A percentile compares a stretch with the other conserved stretches of the same genome.
These are phyloP conservation scores for Mycosphaerella arachidis DNA, from an alignment of 2,329 filamentous ascomycete genomes.

Conservation along the genomic window DNA sequence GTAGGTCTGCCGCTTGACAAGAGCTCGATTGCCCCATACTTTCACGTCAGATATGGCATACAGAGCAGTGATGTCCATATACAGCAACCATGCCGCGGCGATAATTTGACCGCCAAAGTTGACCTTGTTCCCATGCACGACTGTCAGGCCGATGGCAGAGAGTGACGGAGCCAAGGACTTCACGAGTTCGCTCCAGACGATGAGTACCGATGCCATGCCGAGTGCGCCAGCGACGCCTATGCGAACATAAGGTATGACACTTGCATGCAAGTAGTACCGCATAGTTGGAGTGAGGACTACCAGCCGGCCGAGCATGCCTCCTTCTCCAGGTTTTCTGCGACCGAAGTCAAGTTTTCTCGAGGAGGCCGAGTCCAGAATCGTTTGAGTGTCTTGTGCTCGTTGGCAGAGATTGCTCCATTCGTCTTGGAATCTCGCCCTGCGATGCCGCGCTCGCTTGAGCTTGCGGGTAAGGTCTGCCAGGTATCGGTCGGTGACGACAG, in stretches of 20 bases:
- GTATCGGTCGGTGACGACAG: conserved; percentile 88
- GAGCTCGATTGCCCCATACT: conserved; percentile 91
- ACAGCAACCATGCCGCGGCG: conserved; percentile 82
- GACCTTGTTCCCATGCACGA: conserved; percentile 72
- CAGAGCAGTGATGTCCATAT: conserved; percentile 90
- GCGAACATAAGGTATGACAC: conserved; percentile 65
- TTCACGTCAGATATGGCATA: conserved; percentile 87
- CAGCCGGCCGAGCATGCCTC: conserved; percentile 47
- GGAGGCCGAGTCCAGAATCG: conserved; percentile 75
- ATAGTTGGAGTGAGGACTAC: conserved; percentile 73
- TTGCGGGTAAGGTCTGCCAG: conserved; percentile 83
- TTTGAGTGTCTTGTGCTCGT: conserved; percentile 69
- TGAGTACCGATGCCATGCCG: conserved; percentile 69
- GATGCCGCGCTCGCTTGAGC: conserved; percentile 75
- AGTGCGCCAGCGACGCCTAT: conserved; percentile 64
- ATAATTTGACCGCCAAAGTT: conserved; percentile 83
- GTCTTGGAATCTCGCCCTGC: conserved; percentile 73
- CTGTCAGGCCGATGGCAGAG: conserved; percentile 64
- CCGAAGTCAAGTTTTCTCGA: conserved; percentile 78
- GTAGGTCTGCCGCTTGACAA: conserved; percentile 87
- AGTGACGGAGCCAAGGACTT: conserved; percentile 74
- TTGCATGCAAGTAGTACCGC: conserved; percentile 71
- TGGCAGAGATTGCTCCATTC: conserved; percentile 80
- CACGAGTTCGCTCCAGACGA: conserved; percentile 91
- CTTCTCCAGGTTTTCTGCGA: conserved; percentile 27